phyloP scores from a whole-genome alignment of 2,329 filamentous ascomycete species.

The Diaporthe batatas region DNA sequence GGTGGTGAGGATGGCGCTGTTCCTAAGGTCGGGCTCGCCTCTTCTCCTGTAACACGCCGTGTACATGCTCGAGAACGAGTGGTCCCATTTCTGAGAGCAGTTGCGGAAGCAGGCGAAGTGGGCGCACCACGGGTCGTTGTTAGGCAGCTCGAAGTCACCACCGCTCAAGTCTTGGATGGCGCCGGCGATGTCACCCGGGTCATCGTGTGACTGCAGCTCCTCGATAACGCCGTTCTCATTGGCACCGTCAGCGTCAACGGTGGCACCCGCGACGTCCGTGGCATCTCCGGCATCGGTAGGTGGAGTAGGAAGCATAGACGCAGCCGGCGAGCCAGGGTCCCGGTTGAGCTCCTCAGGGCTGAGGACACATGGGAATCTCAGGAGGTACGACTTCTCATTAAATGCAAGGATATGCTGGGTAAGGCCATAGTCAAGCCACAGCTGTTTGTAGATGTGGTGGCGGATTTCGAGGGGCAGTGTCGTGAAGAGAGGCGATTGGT shows the following conservation, averaged over 20 bases:
- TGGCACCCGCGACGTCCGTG: not conserved
- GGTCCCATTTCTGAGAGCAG: not conserved
- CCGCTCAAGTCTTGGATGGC: constrained; percentile 15
- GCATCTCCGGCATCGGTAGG: not conserved
- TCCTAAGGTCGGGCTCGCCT: not conserved
- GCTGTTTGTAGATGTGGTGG: constrained; percentile 36
- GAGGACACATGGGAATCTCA: constrained; percentile 31
- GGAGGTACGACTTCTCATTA: not conserved
- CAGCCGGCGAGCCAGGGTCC: not conserved
- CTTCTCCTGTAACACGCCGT: not conserved
- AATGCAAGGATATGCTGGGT: constrained; percentile 30
- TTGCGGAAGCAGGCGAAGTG: constrained; percentile 18
- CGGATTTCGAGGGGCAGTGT: constrained; percentile 39
- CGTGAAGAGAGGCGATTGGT: constrained; percentile 42
- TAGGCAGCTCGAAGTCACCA: not conserved
- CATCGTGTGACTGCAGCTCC: constrained; percentile 6
- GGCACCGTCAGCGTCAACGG: not conserved
- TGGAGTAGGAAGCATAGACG: no score
- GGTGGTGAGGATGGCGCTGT: not conserved
- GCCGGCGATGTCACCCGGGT: constrained; percentile 34
- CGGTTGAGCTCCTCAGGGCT: not conserved
- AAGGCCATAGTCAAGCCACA: constrained; percentile 36
- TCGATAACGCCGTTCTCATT: not conserved
- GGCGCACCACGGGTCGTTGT: constrained; percentile 18
- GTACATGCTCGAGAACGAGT: not conserved